These are phyloP conservation scores for Cercospora sesami DNA, from an alignment of 2,329 filamentous ascomycete genomes.

Conservation along the genomic window DNA sequence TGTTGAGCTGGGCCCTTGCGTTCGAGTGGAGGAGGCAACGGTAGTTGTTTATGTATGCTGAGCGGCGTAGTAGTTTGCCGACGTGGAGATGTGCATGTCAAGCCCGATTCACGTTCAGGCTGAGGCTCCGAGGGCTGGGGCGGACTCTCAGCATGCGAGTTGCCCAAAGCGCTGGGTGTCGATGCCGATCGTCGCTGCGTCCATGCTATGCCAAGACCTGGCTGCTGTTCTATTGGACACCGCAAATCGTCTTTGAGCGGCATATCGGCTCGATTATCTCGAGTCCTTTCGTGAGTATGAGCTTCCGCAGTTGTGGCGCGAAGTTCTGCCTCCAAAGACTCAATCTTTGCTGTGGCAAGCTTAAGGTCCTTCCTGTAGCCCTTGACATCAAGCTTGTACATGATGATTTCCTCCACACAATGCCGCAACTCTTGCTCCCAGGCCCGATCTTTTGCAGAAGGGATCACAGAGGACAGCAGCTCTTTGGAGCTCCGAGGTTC, in stretches of 20 bases:
- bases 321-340: conserved; percentile 28
- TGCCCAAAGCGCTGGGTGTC: neutral
- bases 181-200: neutral
- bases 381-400: conserved; percentile 52
- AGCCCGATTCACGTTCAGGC: neutral
- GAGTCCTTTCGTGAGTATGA: neutral
- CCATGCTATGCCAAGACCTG: neutral
- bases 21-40: conserved; percentile 25
- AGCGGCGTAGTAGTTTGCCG: conserved; percentile 17
- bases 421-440: conserved; percentile 36
- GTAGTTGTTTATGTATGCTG: conserved; percentile 31
- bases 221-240: neutral
- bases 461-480: neutral
- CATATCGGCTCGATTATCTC: neutral
- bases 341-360: conserved; percentile 35
- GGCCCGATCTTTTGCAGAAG: conserved; percentile 2
- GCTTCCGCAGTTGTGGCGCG: conserved; percentile 20
- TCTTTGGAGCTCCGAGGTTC: neutral
- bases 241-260: neutral
- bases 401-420: conserved; percentile 48
- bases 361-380: conserved; percentile 47
- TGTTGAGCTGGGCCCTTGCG: conserved; percentile 14
- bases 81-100: neutral
- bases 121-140: neutral
- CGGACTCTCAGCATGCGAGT: neutral